These are phyloP conservation scores for Eutrema japonicum DNA, from an alignment of 345 rosid genomes.

Conservation along the genomic window DNA sequence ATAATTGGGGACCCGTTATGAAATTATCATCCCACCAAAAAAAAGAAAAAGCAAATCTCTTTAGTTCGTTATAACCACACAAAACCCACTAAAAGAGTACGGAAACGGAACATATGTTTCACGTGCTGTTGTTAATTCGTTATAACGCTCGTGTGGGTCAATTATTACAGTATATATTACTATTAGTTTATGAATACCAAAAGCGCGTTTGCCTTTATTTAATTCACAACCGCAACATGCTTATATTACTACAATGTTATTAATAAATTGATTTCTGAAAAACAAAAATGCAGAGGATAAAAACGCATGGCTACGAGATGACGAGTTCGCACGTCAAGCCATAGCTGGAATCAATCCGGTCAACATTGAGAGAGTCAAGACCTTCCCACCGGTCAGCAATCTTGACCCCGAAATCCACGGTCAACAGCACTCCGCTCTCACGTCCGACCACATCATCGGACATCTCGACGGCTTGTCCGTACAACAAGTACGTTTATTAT, in stretches of 20 bases:
- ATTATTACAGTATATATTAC: not conserved
- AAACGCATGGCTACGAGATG: constrained; percentile 95
- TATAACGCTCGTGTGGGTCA: not conserved
- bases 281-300: constrained; percentile 73
- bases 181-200: not conserved
- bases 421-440: constrained; percentile 73
- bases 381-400: constrained; percentile 81
- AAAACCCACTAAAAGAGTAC: not conserved
- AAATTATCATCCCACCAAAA: not conserved
- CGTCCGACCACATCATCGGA: constrained; percentile 69
- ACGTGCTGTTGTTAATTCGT: constrained; percentile 23
- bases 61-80: constrained; percentile 27
- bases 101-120: constrained; percentile 30
- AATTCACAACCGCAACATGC: not conserved
- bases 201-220: constrained; percentile 31
- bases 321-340: constrained; percentile 92
- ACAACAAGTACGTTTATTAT: constrained; percentile 59
- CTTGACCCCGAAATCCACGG: constrained; percentile 87
- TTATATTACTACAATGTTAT: not conserved
- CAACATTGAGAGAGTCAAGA: constrained; percentile 60
- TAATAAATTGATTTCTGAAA: constrained; percentile 6
- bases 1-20: not conserved
- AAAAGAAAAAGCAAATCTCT: not conserved
- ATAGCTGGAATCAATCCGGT: constrained; percentile 92
- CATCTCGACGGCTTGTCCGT: constrained; percentile 81